Evolutionary conservation across 768 basidiomycete genomes (phyloP), one percentile per base, ranked within the genome.

Genomic region (Hortiboletus campestris): DNA sequence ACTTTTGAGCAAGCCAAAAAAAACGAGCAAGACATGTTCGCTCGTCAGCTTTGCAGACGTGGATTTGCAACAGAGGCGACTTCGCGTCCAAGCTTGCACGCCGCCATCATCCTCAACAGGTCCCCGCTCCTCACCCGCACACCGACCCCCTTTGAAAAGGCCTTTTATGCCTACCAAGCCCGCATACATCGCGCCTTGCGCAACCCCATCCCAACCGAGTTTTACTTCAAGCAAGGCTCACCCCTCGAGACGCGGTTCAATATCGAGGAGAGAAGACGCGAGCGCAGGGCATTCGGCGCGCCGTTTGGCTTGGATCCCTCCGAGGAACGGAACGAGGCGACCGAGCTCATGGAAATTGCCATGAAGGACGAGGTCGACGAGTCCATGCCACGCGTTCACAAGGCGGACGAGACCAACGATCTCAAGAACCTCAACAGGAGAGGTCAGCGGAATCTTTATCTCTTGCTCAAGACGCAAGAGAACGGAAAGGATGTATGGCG

Each of bases 191-290:
- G 91, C 61, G 88, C 94, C 3, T 75, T 98, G 46, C 88, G 88
- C 68, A 91, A 92, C 62, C 94, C 94, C 1, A 86, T 93, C 69
- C 91, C 94, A 17, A 78, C 83, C 55, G 86, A 94, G 45, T 93
- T 96, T 73, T 98, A 95, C 76, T 96, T 96, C 80, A 94, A 94
- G 73, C 86, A 86, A 47, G 94, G 94, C 10, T 90, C 94, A 0
- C 78, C 91, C 16, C 81, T 94, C 31, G 88, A 94, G 69, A 84
- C 85, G 14, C 82, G 89, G 38, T 96, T 93, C 72, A 84, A 79
- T 46, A 71, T 83, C 47, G 88, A 94, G 67, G 88, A 94, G 65
- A 80, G 83, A 44, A 75, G 79, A 56, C 81, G 89, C 47, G 92
- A 94, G 64, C 74, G 77, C 38, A 76, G 78, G 49, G 85, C 88